Conservation (phyloP, 257 asterid genomes). For the Fraxinus americana region DNA sequence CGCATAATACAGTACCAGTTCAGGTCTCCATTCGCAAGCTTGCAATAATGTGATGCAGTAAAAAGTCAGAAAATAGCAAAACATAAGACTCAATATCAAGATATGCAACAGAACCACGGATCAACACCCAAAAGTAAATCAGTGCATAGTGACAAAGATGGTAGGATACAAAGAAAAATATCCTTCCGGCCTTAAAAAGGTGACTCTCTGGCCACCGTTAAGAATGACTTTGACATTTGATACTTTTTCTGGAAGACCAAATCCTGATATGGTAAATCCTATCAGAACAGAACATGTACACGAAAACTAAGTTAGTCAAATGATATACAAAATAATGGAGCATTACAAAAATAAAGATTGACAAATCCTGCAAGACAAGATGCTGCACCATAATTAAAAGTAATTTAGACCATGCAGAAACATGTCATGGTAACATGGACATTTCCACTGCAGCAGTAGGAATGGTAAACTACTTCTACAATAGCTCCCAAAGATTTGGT, state of each 20-base stretch:
- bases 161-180: conserved; percentile 96
- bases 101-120: conserved; percentile 1
- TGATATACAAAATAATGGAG: neutral
- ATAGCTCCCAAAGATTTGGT: neutral
- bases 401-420: neutral
- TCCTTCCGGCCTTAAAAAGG: conserved; percentile 90
- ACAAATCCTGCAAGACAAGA: neutral
- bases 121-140: conserved; percentile 4
- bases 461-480: neutral
- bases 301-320: conserved; percentile 20
- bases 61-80: neutral
- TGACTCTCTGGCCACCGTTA: conserved; percentile 83
- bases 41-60: conserved; percentile 13
- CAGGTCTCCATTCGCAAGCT: conserved; percentile 9
- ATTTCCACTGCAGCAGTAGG: neutral
- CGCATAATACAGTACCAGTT: conserved; percentile 11
- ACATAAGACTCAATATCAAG: neutral
- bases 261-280: conserved; percentile 72
- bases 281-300: conserved; percentile 24
- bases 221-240: conserved; percentile 75
- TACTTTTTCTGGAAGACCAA: conserved; percentile 71
- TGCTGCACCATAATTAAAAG: neutral
- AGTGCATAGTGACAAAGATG: conserved; percentile 20
- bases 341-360: neutral
- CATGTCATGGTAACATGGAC: neutral